A percentile compares a stretch with the other conserved stretches of the same genome.
Conservation (phyloP, 192 early-diverging fungal species). For the Dimargaris cristalligena region DNA sequence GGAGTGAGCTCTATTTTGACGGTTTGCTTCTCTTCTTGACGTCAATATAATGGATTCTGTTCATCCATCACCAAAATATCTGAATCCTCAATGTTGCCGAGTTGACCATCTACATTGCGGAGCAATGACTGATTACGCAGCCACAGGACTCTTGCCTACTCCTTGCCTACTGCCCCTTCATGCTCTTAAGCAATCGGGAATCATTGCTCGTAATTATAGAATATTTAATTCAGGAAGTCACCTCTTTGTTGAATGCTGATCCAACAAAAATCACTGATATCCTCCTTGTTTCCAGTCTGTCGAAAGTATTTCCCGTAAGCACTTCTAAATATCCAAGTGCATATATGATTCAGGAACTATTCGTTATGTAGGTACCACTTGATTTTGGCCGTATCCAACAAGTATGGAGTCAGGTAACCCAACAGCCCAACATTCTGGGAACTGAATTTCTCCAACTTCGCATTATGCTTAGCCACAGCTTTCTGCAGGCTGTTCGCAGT, state of each 20-base stretch:
- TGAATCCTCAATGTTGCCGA: no score
- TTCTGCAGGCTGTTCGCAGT: neutral
- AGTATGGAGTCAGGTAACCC: neutral
- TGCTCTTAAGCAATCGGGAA: no score
- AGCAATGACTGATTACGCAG: no score
- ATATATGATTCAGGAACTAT: neutral
- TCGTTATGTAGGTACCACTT: neutral
- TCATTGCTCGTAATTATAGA: no score
- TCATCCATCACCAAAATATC: neutral
- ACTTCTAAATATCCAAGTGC: conserved; percentile 5
- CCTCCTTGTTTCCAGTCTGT: neutral
- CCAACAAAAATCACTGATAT: conserved; percentile 1
- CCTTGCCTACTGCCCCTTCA: no score
- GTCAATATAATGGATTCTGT: neutral
- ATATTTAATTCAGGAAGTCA: no score
- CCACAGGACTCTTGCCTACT: no score
- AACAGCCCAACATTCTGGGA: neutral
- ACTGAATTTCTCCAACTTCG: neutral
- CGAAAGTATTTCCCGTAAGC: neutral
- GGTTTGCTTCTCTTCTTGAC: neutral
- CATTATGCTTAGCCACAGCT: neutral
- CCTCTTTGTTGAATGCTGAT: no score
- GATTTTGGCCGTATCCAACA: neutral
- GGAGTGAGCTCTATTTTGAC: conserved; percentile 4
- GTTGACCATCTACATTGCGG: no score